A percentile compares a stretch with the other conserved stretches of the same genome.
These are phyloP conservation scores for Talaromyces stipitatus DNA, from an alignment of 495 filamentous ascomycete genomes.

Conservation along the genomic window DNA sequence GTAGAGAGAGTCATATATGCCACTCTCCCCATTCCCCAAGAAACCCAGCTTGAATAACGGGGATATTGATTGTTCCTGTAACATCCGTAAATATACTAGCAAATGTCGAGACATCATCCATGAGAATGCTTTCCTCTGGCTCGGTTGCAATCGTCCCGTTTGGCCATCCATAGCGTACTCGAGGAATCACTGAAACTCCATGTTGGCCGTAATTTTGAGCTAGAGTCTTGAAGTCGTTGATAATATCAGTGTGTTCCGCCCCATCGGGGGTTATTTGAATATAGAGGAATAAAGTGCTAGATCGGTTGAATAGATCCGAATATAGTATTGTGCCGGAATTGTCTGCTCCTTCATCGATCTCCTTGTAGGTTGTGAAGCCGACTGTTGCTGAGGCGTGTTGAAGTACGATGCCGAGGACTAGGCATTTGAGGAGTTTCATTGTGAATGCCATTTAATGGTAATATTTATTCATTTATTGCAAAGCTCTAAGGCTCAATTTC, in stretches of 20 bases:
- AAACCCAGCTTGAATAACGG: conserved; percentile 3
- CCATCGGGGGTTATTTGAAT: conserved; percentile 3
- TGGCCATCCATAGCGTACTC: neutral
- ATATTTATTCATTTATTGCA: too few relatives aligned
- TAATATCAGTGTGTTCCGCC: neutral
- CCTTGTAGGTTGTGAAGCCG: neutral
- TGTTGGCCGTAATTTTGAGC: neutral
- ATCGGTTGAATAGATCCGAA: neutral
- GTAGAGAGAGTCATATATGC: neutral
- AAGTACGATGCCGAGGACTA: neutral
- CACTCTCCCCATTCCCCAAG: conserved; percentile 3
- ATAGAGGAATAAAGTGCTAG: neutral
- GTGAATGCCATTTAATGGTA: neutral
- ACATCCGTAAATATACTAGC: neutral
- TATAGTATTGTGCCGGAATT: neutral
- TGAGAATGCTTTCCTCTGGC: neutral
- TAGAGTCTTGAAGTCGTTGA: neutral
- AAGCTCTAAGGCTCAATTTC: too few relatives aligned
- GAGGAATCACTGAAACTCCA: conserved; percentile 1
- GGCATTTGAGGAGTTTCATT: neutral
- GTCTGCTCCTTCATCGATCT: neutral
- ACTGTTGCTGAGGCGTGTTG: neutral
- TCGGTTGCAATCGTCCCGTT: neutral
- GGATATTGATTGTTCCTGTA: neutral
- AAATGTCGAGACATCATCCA: neutral